Percentiles rank a stretch among this genome's conserved stretches.
Conservation (phyloP, 441 rosid species). For the Daphne laureola region DNA sequence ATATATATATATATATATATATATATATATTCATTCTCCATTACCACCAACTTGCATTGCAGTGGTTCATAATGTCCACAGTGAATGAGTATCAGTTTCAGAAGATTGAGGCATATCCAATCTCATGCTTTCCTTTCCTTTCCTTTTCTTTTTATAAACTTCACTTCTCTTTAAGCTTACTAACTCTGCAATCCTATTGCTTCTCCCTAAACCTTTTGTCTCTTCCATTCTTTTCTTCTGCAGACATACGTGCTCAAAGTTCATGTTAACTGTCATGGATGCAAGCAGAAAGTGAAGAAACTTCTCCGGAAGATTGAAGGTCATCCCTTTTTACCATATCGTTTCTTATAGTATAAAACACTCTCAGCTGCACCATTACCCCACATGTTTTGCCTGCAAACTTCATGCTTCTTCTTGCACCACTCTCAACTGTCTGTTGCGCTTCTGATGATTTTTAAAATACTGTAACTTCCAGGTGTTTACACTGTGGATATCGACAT, state of each 20-base stretch:
- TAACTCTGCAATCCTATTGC: not conserved
- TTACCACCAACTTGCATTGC: not conserved
- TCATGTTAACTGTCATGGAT: slow-evolving; percentile 72
- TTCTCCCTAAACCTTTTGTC: not conserved
- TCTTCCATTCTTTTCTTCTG: slow-evolving; percentile 1
- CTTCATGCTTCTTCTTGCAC: too few species aligned
- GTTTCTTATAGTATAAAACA: too few species aligned
- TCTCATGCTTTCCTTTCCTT: too few species aligned
- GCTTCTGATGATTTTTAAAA: not conserved
- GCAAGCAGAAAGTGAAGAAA: slow-evolving; percentile 59
- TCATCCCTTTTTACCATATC: slow-evolving; percentile 1
- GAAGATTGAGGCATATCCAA: slow-evolving; percentile 26
- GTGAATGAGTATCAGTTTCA: slow-evolving; percentile 26
- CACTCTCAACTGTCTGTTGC: too few species aligned
- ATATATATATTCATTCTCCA: too few species aligned
- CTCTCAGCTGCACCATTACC: too few species aligned
- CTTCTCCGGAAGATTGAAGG: slow-evolving; percentile 65
- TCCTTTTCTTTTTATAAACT: not conserved
- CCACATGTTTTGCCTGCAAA: too few species aligned
- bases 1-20: not conserved
- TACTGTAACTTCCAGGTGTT: slow-evolving; percentile 54
- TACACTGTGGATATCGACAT: slow-evolving; percentile 48
- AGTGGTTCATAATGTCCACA: slow-evolving; percentile 21
- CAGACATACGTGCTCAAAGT: slow-evolving; percentile 65
- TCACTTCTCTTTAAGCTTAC: not conserved